phyloP scores from a whole-genome alignment of 164 flowering plant genomes.

The Aristolochia contorta region DNA sequence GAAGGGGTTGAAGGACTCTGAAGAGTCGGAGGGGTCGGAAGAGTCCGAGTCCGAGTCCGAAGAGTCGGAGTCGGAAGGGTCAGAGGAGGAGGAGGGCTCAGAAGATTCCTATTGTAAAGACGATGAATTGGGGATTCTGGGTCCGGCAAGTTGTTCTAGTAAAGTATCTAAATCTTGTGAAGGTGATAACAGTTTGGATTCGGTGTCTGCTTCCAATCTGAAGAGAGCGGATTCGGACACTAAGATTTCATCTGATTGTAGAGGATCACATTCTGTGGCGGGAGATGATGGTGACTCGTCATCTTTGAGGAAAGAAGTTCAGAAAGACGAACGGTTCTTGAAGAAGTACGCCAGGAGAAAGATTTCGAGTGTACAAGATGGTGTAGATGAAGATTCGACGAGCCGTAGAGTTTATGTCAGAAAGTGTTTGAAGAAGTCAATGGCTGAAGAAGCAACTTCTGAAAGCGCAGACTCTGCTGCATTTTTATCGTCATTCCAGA shows the following conservation, averaged over 20 bases:
- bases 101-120: constrained; percentile 4
- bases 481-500: too few species aligned
- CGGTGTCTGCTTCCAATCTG: constrained; percentile 12
- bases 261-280: not conserved
- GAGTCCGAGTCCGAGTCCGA: too few species aligned
- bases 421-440: not conserved
- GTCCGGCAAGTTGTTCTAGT: constrained; percentile 30
- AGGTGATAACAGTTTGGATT: constrained; percentile 19
- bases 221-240: constrained; percentile 2
- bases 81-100: too few species aligned
- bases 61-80: too few species aligned
- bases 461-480: too few species aligned
- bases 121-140: constrained; percentile 8
- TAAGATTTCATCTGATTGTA: constrained; percentile 2
- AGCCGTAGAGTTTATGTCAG: not conserved
- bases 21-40: too few species aligned
- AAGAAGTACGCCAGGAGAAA: too few species aligned
- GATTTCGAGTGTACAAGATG: not conserved
- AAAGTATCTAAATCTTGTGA: constrained; percentile 15
- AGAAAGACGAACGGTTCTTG: too few species aligned
- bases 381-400: not conserved
- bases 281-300: constrained; percentile 3
- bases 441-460: not conserved
- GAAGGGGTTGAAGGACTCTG: too few species aligned
- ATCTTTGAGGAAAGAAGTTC: too few species aligned